Evolutionary conservation across 345 rosid genomes (phyloP).

Genomic region (Lepidium didymum): DNA sequence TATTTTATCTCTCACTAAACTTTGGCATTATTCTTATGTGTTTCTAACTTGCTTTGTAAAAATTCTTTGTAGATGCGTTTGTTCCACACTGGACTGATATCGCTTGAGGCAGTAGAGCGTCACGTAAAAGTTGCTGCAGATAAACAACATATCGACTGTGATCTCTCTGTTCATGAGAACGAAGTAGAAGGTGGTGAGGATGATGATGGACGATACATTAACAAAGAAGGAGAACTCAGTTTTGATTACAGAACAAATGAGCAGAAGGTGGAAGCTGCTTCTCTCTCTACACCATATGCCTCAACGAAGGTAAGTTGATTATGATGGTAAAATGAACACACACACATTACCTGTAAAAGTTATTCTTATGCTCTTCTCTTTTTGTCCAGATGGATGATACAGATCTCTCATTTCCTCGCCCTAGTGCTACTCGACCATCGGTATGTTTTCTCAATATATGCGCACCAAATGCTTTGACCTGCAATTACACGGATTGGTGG

Average conservation of each 20-base stretch:
- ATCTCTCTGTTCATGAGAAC: conserved; percentile 60
- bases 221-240: conserved; percentile 65
- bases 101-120: conserved; percentile 74
- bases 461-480: background rate
- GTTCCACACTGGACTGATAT: conserved; percentile 72
- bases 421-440: conserved; percentile 40
- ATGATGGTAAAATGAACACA: background rate
- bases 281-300: conserved; percentile 43
- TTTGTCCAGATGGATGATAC: conserved; percentile 59
- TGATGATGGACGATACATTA: conserved; percentile 34
- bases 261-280: conserved; percentile 31
- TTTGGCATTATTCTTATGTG: background rate
- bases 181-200: conserved; percentile 50
- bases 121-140: conserved; percentile 58
- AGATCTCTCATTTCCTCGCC: conserved; percentile 42
- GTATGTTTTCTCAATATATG: conserved; percentile 30
- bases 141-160: conserved; percentile 80
- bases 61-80: conserved; percentile 62
- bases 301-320: conserved; percentile 57
- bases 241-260: conserved; percentile 63
- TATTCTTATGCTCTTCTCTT: conserved; percentile 7
- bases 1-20: background rate
- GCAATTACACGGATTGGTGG: background rate
- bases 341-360: background rate
- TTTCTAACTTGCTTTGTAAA: background rate